phyloP scores from a whole-genome alignment of 2,329 filamentous ascomycete species.

The Pseudogymnoascus sp. region DNA sequence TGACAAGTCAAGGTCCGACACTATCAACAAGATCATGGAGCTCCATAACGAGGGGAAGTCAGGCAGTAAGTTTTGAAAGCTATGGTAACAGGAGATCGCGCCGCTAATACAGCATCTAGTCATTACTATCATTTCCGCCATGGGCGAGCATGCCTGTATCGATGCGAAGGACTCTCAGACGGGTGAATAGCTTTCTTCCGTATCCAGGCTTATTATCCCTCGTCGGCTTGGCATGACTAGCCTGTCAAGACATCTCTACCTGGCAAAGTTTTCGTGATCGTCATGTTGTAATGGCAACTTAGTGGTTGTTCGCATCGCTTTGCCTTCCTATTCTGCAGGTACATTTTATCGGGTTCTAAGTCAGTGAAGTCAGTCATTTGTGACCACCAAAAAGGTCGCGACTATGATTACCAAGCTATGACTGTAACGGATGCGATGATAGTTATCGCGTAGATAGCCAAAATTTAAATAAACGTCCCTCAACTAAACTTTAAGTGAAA shows the following conservation, averaged over 20 bases:
- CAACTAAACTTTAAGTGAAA: background rate
- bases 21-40: conserved; percentile 77
- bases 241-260: background rate
- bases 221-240: background rate
- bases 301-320: conserved; percentile 5
- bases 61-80: conserved; percentile 59
- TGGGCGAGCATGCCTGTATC: conserved; percentile 89
- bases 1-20: conserved; percentile 37
- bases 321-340: conserved; percentile 1
- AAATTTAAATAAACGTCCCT: background rate
- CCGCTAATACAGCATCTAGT: conserved; percentile 41
- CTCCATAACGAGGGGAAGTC: conserved; percentile 82
- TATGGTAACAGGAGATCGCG: conserved; percentile 14
- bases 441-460: background rate
- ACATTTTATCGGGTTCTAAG: background rate
- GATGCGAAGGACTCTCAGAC: conserved; percentile 78
- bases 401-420: background rate
- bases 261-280: background rate
- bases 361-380: background rate
- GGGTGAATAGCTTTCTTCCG: conserved; percentile 3
- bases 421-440: background rate
- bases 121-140: conserved; percentile 85
- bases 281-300: background rate
- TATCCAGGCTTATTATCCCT: background rate
- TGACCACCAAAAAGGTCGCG: background rate